Base-by-base conservation (phyloP, 768 basidiomycete species). In the Daedalea quercina region DNA sequence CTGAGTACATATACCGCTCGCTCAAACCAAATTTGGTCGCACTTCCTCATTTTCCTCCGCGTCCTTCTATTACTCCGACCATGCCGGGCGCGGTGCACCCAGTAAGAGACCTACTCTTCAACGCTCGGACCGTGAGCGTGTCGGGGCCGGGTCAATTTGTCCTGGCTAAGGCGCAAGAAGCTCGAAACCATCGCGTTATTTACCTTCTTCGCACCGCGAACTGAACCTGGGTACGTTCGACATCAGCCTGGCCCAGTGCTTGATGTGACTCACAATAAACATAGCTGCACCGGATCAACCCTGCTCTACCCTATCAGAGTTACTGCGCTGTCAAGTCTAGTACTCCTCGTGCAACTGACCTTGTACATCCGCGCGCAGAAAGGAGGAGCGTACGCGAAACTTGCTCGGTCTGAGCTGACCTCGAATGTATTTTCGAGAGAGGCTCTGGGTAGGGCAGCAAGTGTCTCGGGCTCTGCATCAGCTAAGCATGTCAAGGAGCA, bases 401-500 rank as follows among this genome's bases (percentile, higher is more conserved):
- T 40, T 40, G 19, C 37, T 17, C 37, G 17, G 37, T 40, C 37
- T 6, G 37, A 40, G 6, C 28, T n/a, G n/a, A n/a, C 28, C 28
- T 40, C 37, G 19, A 6, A 6, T 15, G 17, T 40, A 40, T 15
- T 15, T 40, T n/a, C n/a, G n/a, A n/a, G n/a, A n/a, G 37, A 40
- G 19, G 7, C 15, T 40, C 15, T 15, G 4, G 7, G 17, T 17
- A 15, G 4, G 3, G 4, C 37, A 40, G 37, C 3, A 40, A 40
- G 13, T 40, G 37, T 8, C 3, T 4, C 7, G 8, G 37, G 8
- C 8, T 40, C 37, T 17, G 37, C 37, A 19, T 40, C 19, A 6
- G 13, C 15, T 4, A 15, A 19, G 17, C 15, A 40, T 15, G 19
- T 40, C 37, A 40, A 40, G 13, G 37, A 28, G 9, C 42, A 70